Conservation (phyloP, 305 asterid species). For the Fraxinus angustifolia region DNA sequence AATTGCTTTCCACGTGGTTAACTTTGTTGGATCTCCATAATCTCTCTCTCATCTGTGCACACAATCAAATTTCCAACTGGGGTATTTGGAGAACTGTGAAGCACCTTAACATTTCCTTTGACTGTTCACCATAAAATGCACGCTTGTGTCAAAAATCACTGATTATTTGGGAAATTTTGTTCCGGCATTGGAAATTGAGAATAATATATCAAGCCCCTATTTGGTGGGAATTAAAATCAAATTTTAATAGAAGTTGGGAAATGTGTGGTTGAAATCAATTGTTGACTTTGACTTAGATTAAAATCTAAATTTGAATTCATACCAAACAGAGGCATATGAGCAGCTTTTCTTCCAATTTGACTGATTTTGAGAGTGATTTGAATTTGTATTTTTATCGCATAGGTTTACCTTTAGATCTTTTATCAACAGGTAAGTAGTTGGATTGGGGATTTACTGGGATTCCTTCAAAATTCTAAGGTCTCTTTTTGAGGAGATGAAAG, state of each 20-base stretch:
- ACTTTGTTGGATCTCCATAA: not conserved
- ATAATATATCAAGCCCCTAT: not conserved
- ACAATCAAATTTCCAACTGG: not conserved
- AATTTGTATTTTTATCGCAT: not conserved
- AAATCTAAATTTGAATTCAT: too few species aligned
- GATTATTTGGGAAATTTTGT: not conserved
- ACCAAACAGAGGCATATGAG: not conserved
- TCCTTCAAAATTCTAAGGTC: not conserved
- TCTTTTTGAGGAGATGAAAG: not conserved
- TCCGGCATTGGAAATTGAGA: not conserved
- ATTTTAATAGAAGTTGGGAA: too few species aligned
- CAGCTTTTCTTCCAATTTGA: not conserved
- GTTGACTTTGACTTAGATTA: too few species aligned
- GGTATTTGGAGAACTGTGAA: not conserved
- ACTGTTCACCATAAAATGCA: not conserved
- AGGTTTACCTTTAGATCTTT: not conserved
- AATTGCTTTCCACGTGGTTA: not conserved
- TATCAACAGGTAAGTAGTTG: not conserved
- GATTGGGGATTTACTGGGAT: not conserved
- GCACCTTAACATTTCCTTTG: not conserved
- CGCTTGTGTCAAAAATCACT: not conserved
- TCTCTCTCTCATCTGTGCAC: not conserved
- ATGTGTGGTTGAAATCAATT: too few species aligned
- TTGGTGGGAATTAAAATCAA: too few species aligned
- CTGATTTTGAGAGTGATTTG: not conserved